Evolutionary conservation across 2,329 filamentous ascomycete genomes (phyloP), one percentile per base, ranked within the genome.

Genomic region (Pseudocercospora crystallina): DNA sequence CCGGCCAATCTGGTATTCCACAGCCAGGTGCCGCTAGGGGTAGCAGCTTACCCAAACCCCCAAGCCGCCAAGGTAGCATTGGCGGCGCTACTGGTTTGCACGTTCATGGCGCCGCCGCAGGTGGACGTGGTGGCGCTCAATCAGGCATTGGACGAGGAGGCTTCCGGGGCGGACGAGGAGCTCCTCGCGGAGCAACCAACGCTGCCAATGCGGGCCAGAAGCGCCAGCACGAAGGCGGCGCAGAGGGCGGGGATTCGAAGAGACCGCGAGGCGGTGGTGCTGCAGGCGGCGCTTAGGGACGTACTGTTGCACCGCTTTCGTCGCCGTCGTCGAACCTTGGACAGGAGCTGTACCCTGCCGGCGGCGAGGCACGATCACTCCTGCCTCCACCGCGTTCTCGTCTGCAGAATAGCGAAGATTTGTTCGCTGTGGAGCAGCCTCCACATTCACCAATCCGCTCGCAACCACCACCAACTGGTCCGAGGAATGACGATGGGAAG

Each of bases 161-260:
- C 34, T 53, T 58, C 29, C 48, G 61, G 20, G 59, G 62, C 2
- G 49, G 51, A 26, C 65, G 63, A 8, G 58, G 59, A 17, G 43
- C 45, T 9, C 39, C 54, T 30, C 20, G 20, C 7, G 20, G 20
- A 3, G 20, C 20, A 26, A 7, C 20, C 4, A 66, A 65, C 11
- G 58, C 59, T 31, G 58, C 50, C 12, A 61, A 61, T 26, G 63
- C 63, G 4, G 67, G 66, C 3, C 59, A 65, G 50, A 70, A 70
- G 61, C 60, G 67, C 15, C 55, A 57, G 32, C 60, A 68, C 48
- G 66, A 68, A 32, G 20, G 20, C 20, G 66, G 66, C 8, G 59
- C 57, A 17, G 60, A 60, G 8, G 57, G 49, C 8, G 64, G 61
- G 9, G 65, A 66, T 46, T 57, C 55, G n/a, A 67, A 68, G 60